Evolutionary conservation across 257 asterid genomes (phyloP).

Genomic region (Ilex aquifolium): DNA sequence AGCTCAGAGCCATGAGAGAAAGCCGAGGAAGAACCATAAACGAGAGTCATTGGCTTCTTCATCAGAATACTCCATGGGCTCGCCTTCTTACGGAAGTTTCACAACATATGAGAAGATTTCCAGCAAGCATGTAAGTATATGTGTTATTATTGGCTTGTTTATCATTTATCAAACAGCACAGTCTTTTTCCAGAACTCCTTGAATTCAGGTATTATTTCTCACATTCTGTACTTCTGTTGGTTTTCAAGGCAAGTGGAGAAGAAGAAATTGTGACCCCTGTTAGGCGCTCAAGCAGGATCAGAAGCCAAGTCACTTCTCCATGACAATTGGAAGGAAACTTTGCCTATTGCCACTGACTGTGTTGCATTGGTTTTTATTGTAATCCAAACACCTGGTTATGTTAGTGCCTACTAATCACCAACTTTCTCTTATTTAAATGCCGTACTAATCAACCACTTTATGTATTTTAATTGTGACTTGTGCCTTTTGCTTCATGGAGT

Average conservation of each 20-base stretch:
- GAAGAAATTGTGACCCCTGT: constrained; percentile 85
- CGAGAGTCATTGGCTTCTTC: constrained; percentile 70
- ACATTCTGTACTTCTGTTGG: background rate
- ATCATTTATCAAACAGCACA: background rate
- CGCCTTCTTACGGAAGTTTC: constrained; percentile 92
- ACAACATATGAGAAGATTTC: constrained; percentile 79
- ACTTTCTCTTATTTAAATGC: too few relatives aligned
- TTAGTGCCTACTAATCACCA: too few relatives aligned
- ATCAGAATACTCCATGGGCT: constrained; percentile 33
- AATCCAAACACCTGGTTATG: too few relatives aligned
- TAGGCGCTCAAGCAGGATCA: constrained; percentile 87
- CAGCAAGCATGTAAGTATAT: constrained; percentile 50
- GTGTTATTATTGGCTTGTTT: background rate
- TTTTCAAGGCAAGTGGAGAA: constrained; percentile 54
- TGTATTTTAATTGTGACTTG: too few relatives aligned
- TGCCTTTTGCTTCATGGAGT: too few relatives aligned
- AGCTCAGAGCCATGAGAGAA: constrained; percentile 45
- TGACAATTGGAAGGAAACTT: constrained; percentile 13
- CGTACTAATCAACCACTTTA: too few relatives aligned
- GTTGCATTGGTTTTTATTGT: background rate
- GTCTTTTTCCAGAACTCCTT: background rate
- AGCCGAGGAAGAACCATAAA: constrained; percentile 21
- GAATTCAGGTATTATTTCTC: background rate
- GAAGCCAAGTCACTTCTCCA: constrained; percentile 42
- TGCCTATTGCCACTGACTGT: background rate